Evolutionary conservation across 805 yeast genomes (phyloP), one percentile per base, ranked within the genome.

Genomic region (Clavispora phyllophila): DNA sequence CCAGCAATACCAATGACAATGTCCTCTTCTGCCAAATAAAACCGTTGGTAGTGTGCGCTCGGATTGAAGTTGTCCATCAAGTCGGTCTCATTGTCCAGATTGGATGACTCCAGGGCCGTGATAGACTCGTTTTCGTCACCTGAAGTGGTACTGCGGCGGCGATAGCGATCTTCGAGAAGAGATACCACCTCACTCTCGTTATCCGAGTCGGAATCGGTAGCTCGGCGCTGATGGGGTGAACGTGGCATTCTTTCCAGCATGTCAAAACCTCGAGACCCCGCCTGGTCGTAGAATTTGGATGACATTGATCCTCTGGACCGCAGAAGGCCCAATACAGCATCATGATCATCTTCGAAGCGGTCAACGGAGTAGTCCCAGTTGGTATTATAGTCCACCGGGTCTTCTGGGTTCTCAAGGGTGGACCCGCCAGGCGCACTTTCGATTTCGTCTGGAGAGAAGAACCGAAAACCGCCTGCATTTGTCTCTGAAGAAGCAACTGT

Each of bases 1-100:
- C 98, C 98, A 0, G 97, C 99, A 48, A 93, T 85, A 47, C 96
- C 96, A 46, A 93, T 78, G 10, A 91, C 91, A 56, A 93, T 69
- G 67, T 93, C 99, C 60, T 93, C 99, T 61, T 93, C 98, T 0
- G 96, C 90, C 47, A 93, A 77, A 61, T 91, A 93, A 61, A 86
- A 88, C 44, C 96, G 73, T 63, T 93, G 99, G 50, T 72, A 75
- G 42, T 67, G 68, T 39, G 73, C 62, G 10, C 50, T 62, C 0
- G 85, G 73, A 8, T 45, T 35, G 29, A 37, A 53, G 5, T 47
- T 47, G 8, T 44, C 42, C 24, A 36, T 34, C 12, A 48, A 44
- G 8, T 49, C 52, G 18, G 25, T 15, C 19, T 46, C 47, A 5
- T 44, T 47, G 25, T 37, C 31, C 37, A 35, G 42, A 12, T 32